Conservation (phyloP, 1,139 yeast genomes). For the Yamadazyma dushanensis region DNA sequence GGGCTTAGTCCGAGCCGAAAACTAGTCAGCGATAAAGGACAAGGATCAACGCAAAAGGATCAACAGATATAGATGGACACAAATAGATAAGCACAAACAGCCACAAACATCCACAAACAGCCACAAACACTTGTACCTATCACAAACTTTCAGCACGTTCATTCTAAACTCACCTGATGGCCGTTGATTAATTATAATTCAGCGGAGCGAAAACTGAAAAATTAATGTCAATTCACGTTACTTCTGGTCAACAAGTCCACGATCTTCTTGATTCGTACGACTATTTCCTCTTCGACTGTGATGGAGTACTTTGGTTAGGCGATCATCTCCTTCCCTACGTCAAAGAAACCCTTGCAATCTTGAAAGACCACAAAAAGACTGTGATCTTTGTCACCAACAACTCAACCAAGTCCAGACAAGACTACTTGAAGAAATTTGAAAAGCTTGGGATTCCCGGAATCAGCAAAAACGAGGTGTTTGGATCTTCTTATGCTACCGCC, state of each 20-base stretch:
- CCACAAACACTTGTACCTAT: too few relatives aligned
- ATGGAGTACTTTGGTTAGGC: conserved; percentile 52
- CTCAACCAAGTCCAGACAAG: conserved; percentile 82
- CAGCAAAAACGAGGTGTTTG: conserved; percentile 74
- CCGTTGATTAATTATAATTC: too few relatives aligned
- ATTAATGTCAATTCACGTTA: conserved; percentile 21
- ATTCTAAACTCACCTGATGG: too few relatives aligned
- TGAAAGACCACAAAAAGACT: conserved; percentile 49
- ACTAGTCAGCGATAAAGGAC: too few relatives aligned
- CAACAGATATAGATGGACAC: too few relatives aligned
- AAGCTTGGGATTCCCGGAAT: conserved; percentile 69
- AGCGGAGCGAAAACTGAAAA: neutral
- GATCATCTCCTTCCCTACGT: conserved; percentile 45
- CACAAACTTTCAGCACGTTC: too few relatives aligned
- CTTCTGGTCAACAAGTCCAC: conserved; percentile 18
- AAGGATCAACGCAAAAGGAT: too few relatives aligned
- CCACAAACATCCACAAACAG: too few relatives aligned
- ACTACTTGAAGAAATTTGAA: conserved; percentile 73
- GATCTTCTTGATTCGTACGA: conserved; percentile 33
- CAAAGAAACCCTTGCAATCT: conserved; percentile 37
- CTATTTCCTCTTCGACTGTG: conserved; percentile 48
- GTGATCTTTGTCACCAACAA: conserved; percentile 91
- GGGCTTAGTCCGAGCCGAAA: too few relatives aligned
- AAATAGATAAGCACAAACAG: too few relatives aligned
- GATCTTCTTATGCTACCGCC: conserved; percentile 90